These are phyloP conservation scores for Fusarium scirpi DNA, from an alignment of 2,329 filamentous ascomycete species.

Conservation along the genomic window DNA sequence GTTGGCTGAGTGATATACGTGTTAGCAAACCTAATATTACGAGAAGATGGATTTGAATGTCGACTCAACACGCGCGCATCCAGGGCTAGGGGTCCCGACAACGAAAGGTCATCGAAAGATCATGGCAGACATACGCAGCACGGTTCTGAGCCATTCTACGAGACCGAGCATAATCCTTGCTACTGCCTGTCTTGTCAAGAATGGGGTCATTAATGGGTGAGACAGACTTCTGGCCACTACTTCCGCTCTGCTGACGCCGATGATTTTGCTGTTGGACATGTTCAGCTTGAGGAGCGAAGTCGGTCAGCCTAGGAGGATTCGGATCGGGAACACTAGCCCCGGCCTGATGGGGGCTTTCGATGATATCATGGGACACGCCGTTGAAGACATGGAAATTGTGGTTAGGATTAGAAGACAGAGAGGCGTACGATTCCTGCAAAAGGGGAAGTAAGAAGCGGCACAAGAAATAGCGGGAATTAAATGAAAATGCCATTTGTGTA, in stretches of 20 bases:
- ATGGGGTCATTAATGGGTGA: not conserved
- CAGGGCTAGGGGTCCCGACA: not conserved
- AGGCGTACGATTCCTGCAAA: not conserved
- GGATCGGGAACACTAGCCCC: not conserved
- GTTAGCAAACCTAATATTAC: not conserved
- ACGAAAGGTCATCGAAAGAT: not conserved
- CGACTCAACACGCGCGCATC: not conserved
- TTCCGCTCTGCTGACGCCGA: not conserved
- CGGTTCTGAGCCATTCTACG: not conserved
- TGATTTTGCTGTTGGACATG: not conserved
- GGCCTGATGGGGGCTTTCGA: not conserved
- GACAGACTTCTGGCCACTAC: not conserved
- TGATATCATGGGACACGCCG: not conserved
- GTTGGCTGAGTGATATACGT: not conserved
- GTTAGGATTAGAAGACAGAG: not conserved
- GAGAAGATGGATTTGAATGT: not conserved
- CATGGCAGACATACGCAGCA: slow-evolving; percentile 3
- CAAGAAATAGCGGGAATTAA: not conserved
- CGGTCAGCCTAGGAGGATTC: not conserved
- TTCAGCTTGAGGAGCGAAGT: not conserved
- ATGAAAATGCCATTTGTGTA: not conserved
- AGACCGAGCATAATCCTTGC: not conserved
- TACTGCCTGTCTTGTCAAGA: not conserved
- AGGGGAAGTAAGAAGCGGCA: not conserved
- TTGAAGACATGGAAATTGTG: not conserved